A percentile compares a stretch with the other conserved stretches of the same genome.
These are phyloP conservation scores for Phytopythium mirpurense DNA, from an alignment of 352 stramenopile genomes.

Conservation along the genomic window DNA sequence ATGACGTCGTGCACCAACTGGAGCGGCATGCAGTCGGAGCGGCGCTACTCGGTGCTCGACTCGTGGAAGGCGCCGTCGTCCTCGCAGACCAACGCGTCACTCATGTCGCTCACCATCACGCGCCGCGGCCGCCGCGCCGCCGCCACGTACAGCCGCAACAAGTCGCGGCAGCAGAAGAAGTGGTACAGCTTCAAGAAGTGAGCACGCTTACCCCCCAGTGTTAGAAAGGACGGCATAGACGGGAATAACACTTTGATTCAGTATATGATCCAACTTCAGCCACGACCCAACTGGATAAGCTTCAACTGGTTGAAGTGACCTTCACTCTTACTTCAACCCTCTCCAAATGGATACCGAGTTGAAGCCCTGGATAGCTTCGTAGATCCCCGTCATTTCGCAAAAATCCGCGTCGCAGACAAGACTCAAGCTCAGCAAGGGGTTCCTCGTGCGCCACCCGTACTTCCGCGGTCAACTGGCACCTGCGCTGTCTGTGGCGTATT, in stretches of 20 bases:
- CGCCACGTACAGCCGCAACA: conserved; percentile 57
- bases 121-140: conserved; percentile 52
- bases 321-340: conserved; percentile 35
- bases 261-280: too few relatives aligned
- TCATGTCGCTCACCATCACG: conserved; percentile 71
- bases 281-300: background rate
- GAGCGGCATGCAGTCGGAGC: conserved; percentile 35
- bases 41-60: conserved; percentile 67
- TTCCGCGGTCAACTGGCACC: too few relatives aligned
- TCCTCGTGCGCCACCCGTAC: too few relatives aligned
- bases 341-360: background rate
- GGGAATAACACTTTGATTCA: background rate
- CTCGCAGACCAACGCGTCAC: conserved; percentile 46
- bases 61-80: conserved; percentile 63
- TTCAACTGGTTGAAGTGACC: conserved; percentile 28
- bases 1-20: conserved; percentile 17
- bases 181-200: conserved; percentile 20
- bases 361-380: background rate
- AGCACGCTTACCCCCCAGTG: too few relatives aligned
- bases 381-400: background rate
- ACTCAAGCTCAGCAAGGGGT: background rate
- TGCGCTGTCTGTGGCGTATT: too few relatives aligned
- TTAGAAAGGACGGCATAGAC: background rate
- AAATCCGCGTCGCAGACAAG: background rate
- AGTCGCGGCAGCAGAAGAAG: conserved; percentile 45